Evolutionary conservation across 371 early-diverging fungal species (phyloP), one percentile per base, ranked within the genome.

Genomic region (Mucor circinelloides): DNA sequence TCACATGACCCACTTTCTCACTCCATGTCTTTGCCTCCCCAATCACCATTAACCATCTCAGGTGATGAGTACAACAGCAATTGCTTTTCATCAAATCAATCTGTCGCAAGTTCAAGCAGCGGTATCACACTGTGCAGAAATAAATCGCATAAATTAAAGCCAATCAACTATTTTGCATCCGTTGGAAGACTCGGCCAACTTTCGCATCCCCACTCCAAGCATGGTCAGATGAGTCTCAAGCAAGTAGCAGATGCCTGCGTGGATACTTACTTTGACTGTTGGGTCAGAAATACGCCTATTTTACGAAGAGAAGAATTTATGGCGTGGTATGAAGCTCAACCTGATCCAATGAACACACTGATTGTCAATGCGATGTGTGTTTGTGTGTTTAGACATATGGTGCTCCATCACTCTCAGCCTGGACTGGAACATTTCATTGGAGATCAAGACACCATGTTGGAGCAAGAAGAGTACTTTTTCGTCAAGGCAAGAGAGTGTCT

Each of bases 391-490:
- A 67, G 73, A 17, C 84, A 83, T 57, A 73, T 72, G 60, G 72
- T 81, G 15, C 56, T 72, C 4, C 79, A 79, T 28, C 84, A 83
- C 62, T 67, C 72, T 55, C 65, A 55, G 21, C 61, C 76, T 10
- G 67, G 63, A 10, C 61, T 79, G 15, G 65, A 60, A 6, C 73
- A 71, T 19, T 75, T 79, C 40, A 31, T 73, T 17, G 52, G 64
- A 56, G 77, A 82, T 28, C 78, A 71, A 38, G 72, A 77, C 46
- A 76, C 74, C 30, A 57, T 80, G 12, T 72, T 69, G 36, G 81
- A 83, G 44, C 81, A 80, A 67, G 84, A 81, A 63, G 81, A 83
- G 25, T 76, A 76, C 50, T 83, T 77, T 38, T 83, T 81, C 60
- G 66, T 76, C n/a, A 68, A 74, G 1, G 81, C 84, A 7, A 72